Base-by-base conservation (phyloP, 2,329 filamentous ascomycete species). In the Cercospora beticola region DNA sequence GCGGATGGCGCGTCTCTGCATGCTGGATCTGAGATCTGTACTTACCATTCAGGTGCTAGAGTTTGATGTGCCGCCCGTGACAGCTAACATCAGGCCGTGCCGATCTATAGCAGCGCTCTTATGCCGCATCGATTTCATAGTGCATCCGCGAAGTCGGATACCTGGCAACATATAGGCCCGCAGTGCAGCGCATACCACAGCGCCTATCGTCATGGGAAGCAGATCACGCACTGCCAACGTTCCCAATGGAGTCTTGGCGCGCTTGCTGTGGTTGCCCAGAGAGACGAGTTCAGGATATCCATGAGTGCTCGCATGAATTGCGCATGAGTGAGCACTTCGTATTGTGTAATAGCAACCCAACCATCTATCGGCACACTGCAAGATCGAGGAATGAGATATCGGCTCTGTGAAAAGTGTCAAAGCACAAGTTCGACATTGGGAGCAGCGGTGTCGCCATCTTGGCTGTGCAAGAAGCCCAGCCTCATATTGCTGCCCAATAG, bases 51-150 rank as follows among this genome's bases (percentile, higher is more conserved):
- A 64, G 49, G 52, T 58, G 1, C 31, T 21, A 64, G 30, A 33
- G 52, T 65, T 65, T 65, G 56, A 36, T 59, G 28, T 59, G 28
- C 62, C 46, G 62, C 62, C 26, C 61, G 28, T 64, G 62, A 64
- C 62, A 64, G 62, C 30, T 56, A 64, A 56, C 61, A 10, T 64
- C 46, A 33, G 21, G 12, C n/a, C 28, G 43, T 21, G 52, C 26
- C 31, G 43, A 31, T 23, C 30, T 64, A 65, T 49, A 58, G 23
- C 21, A 28, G 62, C 52, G 52, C 52, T 58, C 16, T 36, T 30
- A 58, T 58, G 52, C 30, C 62, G 46, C 62, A 12, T 23, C 52
- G 14, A 54, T 46, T 36, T 64, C 46, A 57, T 58, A 36, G 62
- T 28, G 28, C 62, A 56, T 64, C 60, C 56, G 30, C 31, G 56